Conservation (phyloP, 257 asterid genomes). For the Buddleja alternifolia region DNA sequence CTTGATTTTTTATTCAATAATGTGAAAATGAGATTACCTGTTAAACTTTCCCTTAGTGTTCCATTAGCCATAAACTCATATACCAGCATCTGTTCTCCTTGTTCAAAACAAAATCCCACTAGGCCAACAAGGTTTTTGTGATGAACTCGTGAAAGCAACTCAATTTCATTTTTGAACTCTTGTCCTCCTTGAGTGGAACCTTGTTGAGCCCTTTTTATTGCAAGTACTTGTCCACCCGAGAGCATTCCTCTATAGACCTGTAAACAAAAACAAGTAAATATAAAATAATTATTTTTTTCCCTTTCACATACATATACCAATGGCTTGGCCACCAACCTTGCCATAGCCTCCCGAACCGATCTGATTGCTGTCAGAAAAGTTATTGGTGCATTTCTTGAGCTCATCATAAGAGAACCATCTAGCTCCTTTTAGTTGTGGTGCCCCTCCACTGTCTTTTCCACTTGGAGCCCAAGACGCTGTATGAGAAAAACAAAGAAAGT, state of each 20-base stretch:
- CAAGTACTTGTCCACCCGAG: constrained; percentile 68
- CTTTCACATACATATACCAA: not conserved
- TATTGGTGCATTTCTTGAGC: constrained; percentile 77
- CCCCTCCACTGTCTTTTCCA: constrained; percentile 86
- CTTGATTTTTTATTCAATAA: not conserved
- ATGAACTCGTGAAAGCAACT: constrained; percentile 93
- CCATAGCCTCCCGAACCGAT: constrained; percentile 99
- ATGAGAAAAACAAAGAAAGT: constrained; percentile 20
- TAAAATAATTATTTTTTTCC: not conserved
- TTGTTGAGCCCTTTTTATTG: constrained; percentile 82
- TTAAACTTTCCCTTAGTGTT: constrained; percentile 70
- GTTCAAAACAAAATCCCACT: constrained; percentile 92
- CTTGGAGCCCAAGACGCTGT: constrained; percentile 92
- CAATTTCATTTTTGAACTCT: constrained; percentile 94
- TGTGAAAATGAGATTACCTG: constrained; percentile 48
- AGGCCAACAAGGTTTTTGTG: constrained; percentile 93
- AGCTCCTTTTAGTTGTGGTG: constrained; percentile 95
- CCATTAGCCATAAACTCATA: constrained; percentile 91
- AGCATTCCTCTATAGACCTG: constrained; percentile 87
- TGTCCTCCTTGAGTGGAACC: constrained; percentile 90
- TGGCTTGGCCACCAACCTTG: constrained; percentile 48
- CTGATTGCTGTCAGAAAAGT: constrained; percentile 75
- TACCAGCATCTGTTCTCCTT: constrained; percentile 88
- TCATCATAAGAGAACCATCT: constrained; percentile 95
- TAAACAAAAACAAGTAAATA: constrained; percentile 14